These are phyloP conservation scores for Boletales sp. DNA, from an alignment of 768 basidiomycete species.

Conservation along the genomic window DNA sequence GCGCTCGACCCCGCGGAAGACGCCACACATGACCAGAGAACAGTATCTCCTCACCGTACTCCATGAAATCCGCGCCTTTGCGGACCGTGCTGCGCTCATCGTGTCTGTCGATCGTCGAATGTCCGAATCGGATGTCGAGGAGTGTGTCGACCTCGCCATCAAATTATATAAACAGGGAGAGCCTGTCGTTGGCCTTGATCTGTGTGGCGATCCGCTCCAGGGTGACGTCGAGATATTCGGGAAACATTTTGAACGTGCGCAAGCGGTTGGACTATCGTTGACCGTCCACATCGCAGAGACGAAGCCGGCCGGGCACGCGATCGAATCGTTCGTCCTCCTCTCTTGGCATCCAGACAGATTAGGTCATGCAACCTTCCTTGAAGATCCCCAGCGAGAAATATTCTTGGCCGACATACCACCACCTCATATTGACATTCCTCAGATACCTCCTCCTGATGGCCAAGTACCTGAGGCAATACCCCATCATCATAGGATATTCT, in stretches of 20 bases:
- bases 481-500: constrained; percentile 21
- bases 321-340: constrained; percentile 61
- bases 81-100: constrained; percentile 54
- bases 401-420: constrained; percentile 40
- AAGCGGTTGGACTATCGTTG: constrained; percentile 59
- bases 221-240: constrained; percentile 55
- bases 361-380: constrained; percentile 80
- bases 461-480: constrained; percentile 19
- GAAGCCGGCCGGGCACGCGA: constrained; percentile 48
- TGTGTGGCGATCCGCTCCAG: constrained; percentile 71
- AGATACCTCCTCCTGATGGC: constrained; percentile 18
- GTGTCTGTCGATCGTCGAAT: constrained; percentile 77
- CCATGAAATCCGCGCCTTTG: constrained; percentile 58
- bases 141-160: constrained; percentile 57
- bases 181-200: constrained; percentile 71
- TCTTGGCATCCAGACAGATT: constrained; percentile 63
- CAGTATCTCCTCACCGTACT: constrained; percentile 67
- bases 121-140: constrained; percentile 44
- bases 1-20: constrained; percentile 73
- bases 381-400: constrained; percentile 47
- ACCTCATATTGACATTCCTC: constrained; percentile 8
- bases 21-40: constrained; percentile 51
- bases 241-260: constrained; percentile 50
- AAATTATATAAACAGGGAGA: constrained; percentile 52
- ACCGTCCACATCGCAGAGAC: constrained; percentile 87